Conservation (phyloP, 1,284 basidiomycete genomes). For the Austropuccinia psidii region DNA sequence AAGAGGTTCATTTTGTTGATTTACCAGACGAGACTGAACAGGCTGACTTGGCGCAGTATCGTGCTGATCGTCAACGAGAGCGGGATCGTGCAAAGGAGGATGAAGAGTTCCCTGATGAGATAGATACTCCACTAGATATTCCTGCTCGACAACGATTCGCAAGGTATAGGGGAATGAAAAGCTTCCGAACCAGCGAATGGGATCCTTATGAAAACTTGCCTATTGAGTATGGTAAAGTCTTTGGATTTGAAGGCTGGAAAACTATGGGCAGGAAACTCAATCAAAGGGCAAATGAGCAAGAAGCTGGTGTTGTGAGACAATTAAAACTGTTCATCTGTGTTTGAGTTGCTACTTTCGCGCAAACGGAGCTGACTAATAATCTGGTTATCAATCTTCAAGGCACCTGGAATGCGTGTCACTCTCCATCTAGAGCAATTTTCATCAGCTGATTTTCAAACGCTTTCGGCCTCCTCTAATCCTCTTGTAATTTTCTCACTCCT, state of each 20-base stretch:
- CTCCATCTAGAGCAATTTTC: slow-evolving; percentile 27
- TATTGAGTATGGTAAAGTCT: slow-evolving; percentile 85
- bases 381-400: neutral
- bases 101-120: slow-evolving; percentile 83
- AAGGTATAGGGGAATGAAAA: slow-evolving; percentile 81
- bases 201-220: slow-evolving; percentile 96
- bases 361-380: neutral
- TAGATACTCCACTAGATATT: slow-evolving; percentile 90
- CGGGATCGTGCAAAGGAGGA: slow-evolving; percentile 53
- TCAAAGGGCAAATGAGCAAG: slow-evolving; percentile 30
- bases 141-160: slow-evolving; percentile 80
- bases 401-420: slow-evolving; percentile 16
- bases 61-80: slow-evolving; percentile 15
- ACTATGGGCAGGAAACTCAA: slow-evolving; percentile 70
- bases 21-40: slow-evolving; percentile 43
- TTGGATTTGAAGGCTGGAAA: slow-evolving; percentile 92
- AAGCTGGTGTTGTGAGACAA: slow-evolving; percentile 19
- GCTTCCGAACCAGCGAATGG: slow-evolving; percentile 92
- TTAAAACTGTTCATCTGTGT: neutral
- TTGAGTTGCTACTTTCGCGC: neutral
- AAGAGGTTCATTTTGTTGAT: slow-evolving; percentile 29
- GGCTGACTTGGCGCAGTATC: slow-evolving; percentile 37
- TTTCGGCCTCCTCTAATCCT: slow-evolving; percentile 42
- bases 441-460: neutral
- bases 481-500: slow-evolving; percentile 74